phyloP scores from a whole-genome alignment of 1,139 yeast genomes.

The Yamadazyma atmosphaerica region DNA sequence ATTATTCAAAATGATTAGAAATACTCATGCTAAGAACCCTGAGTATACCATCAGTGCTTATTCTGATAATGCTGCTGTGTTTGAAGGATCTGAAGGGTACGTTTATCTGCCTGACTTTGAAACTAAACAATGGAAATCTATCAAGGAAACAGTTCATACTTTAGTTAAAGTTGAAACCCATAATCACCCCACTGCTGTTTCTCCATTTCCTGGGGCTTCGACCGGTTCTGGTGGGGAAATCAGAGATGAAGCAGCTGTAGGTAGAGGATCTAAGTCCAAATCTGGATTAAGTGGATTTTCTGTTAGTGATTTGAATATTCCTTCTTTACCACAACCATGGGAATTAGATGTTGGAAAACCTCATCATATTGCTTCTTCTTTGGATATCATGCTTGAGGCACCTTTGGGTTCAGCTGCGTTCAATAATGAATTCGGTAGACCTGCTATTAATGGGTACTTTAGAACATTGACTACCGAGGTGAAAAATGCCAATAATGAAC shows the following conservation, averaged over 20 bases:
- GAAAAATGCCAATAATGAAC: slow-evolving; percentile 56
- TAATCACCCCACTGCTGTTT: slow-evolving; percentile 98
- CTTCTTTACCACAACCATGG: slow-evolving; percentile 91
- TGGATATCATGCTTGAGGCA: slow-evolving; percentile 96
- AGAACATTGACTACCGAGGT: slow-evolving; percentile 89
- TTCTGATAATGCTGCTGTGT: slow-evolving; percentile 98
- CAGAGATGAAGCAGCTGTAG: slow-evolving; percentile 99
- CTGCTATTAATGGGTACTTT: slow-evolving; percentile 95
- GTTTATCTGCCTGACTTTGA: slow-evolving; percentile 75
- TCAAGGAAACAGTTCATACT: slow-evolving; percentile 80
- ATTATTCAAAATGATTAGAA: slow-evolving; percentile 92
- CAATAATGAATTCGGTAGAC: slow-evolving; percentile 98
- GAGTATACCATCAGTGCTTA: slow-evolving; percentile 90
- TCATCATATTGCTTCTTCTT: slow-evolving; percentile 84
- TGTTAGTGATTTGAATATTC: slow-evolving; percentile 88
- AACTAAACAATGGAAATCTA: slow-evolving; percentile 71
- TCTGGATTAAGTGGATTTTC: slow-evolving; percentile 95
- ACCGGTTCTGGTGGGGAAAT: slow-evolving; percentile 99
- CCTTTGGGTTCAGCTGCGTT: slow-evolving; percentile 98
- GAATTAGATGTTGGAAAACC: slow-evolving; percentile 87
- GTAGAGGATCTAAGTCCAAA: slow-evolving; percentile 95
- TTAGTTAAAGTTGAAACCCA: slow-evolving; percentile 97
- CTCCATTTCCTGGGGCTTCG: slow-evolving; percentile 99
- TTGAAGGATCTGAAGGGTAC: slow-evolving; percentile 78
- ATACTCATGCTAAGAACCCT: slow-evolving; percentile 82